Conservation (phyloP, 2,329 filamentous ascomycete genomes). For the Penicillium sp. region DNA sequence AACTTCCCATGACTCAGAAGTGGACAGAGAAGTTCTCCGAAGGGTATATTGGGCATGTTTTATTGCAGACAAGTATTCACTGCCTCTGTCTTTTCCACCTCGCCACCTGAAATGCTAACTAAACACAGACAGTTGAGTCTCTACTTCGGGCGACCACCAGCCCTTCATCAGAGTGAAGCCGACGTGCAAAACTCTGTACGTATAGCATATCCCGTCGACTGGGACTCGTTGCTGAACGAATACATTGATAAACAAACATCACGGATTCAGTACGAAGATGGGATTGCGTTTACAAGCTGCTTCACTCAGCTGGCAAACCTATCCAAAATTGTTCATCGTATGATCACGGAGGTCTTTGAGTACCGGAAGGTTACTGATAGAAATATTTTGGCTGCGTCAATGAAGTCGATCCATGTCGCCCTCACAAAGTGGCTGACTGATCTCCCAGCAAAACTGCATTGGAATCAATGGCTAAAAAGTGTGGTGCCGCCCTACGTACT, state of each 20-base stretch:
- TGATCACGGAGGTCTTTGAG: slow-evolving; percentile 3
- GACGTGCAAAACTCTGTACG: neutral
- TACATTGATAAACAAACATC: neutral
- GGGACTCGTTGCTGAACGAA: slow-evolving; percentile 1
- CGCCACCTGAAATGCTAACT: neutral
- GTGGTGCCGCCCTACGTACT: neutral
- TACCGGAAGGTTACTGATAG: neutral
- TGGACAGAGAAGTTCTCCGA: neutral
- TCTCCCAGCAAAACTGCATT: neutral
- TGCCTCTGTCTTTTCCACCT: neutral
- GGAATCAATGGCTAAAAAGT: slow-evolving; percentile 3
- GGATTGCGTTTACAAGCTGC: neutral
- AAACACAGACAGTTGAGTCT: neutral
- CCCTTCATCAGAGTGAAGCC: neutral
- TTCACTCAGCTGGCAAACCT: slow-evolving; percentile 1
- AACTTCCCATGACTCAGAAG: neutral
- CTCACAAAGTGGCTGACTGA: neutral
- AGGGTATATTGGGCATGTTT: slow-evolving; percentile 2
- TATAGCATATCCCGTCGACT: slow-evolving; percentile 1
- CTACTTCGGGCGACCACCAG: slow-evolving; percentile 1
- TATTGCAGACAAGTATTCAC: neutral
- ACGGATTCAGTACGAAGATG: slow-evolving; percentile 1
- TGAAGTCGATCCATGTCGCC: neutral
- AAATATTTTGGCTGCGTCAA: neutral
- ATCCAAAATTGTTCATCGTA: slow-evolving; percentile 2